Evolutionary conservation across 163 green algal genomes (phyloP), one percentile per base, ranked within the genome.

Genomic region (Scenedesmus sp.): DNA sequence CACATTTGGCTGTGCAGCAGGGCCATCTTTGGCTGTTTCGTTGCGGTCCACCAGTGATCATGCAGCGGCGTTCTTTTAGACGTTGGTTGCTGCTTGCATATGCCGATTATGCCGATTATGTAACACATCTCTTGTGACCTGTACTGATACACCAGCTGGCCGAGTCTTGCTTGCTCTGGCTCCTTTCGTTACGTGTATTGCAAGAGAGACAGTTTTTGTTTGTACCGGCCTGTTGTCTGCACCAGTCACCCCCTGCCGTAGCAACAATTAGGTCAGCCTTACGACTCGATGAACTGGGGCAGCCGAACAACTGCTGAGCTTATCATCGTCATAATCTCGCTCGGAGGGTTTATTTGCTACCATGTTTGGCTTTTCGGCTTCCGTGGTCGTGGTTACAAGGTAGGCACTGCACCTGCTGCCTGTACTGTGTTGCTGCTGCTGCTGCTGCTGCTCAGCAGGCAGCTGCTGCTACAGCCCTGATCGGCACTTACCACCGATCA

Each of bases 341-440:
- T 92, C 0, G 81, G 79, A 26, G 12, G 85, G n/a, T 92, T 89
- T 62, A 3, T 83, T 2, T 34, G 46, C 13, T 92, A 92, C 26
- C 88, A 92, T 74, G n/a, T 85, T 4, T 92, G 88, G 88, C 79
- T 92, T 2, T 91, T 91, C 60, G 56, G 52, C 18, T 79, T 91
- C 1, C 46, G 73, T 20, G 87, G 87, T 2, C 54, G 73, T 16
- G 85, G 85, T 55, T 90, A 82, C 66, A 90, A 90, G 85, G 85
- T 82, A 34, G 56, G 82, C 23, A 23, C 55, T 4, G 55, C 54
- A 70, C 59, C 5, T 67, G 52, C 46, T 87, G 26, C 54, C 12
- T 57, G 34, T 46, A 46, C 34, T 46, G 34, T 46, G 76, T n/a
- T 84, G 76, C 34, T 84, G 76, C 13, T 59, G 76, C 76, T 84